Conservation (phyloP, 352 stramenopile species). For the Phytophthora idaei region DNA sequence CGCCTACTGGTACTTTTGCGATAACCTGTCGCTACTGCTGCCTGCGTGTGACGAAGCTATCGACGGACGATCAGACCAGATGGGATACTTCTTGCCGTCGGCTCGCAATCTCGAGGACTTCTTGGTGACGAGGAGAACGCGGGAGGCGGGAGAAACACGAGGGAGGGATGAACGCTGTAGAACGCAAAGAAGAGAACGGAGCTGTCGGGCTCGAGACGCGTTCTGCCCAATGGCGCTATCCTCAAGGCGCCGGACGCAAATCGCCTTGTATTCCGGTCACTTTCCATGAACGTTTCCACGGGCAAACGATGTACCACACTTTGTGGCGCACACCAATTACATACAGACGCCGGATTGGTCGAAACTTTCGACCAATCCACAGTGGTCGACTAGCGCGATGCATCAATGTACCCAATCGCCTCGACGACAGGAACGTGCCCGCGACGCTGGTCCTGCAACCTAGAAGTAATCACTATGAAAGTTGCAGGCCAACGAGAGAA, state of each 20-base stretch:
- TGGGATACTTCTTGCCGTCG: conserved; percentile 16
- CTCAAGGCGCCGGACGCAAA: conserved; percentile 27
- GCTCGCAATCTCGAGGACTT: conserved; percentile 4
- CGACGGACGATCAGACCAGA: conserved; percentile 9
- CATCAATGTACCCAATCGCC: conserved; percentile 38
- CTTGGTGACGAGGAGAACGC: conserved; percentile 3
- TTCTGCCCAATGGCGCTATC: conserved; percentile 27
- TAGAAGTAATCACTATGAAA: conserved; percentile 10
- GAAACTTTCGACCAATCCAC: conserved; percentile 11
- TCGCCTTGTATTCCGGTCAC: conserved; percentile 36
- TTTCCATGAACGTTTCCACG: conserved; percentile 48
- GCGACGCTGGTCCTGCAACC: conserved; percentile 1
- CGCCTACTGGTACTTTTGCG: neutral
- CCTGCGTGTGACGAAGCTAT: conserved; percentile 6
- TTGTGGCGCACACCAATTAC: conserved; percentile 4
- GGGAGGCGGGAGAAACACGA: neutral
- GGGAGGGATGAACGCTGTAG: neutral
- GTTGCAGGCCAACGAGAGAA: conserved; percentile 16
- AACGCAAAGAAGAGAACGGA: conserved; percentile 8
- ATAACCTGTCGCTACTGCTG: conserved; percentile 10
- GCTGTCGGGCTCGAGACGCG: conserved; percentile 2
- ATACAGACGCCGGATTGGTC: neutral
- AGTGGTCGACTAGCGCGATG: conserved; percentile 16
- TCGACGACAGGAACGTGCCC: conserved; percentile 32
- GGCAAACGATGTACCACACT: conserved; percentile 16